A percentile compares a stretch with the other conserved stretches of the same genome.
Evolutionary conservation across 306 rosid genomes (phyloP).

Genomic region (Echinosophora koreensis): DNA sequence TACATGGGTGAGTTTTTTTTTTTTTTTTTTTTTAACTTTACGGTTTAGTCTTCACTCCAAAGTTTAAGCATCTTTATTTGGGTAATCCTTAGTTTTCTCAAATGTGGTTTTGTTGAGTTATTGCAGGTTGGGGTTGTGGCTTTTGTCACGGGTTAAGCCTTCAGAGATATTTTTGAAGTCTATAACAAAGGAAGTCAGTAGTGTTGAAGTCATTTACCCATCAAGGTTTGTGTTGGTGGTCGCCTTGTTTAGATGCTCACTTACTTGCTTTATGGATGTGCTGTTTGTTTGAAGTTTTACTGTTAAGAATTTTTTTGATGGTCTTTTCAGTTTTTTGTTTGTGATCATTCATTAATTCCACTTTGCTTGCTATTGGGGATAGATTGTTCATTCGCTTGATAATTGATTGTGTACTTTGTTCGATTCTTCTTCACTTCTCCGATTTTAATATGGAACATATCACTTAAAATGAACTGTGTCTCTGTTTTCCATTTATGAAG

Average conservation of each 20-base stretch:
- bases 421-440: constrained; percentile 18
- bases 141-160: constrained; percentile 85
- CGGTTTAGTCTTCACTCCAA: not conserved
- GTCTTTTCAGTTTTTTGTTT: not conserved
- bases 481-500: constrained; percentile 7
- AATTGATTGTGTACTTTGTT: not conserved
- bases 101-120: constrained; percentile 23
- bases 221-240: constrained; percentile 74
- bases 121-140: constrained; percentile 79
- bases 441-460: constrained; percentile 16
- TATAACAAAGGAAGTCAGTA: constrained; percentile 76
- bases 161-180: constrained; percentile 90
- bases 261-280: not conserved
- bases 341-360: not conserved
- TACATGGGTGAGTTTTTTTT: constrained; percentile 67
- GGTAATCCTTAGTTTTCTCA: not conserved
- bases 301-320: not conserved
- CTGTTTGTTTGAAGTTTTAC: not conserved
- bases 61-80: not conserved
- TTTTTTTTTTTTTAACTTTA: not conserved
- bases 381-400: not conserved
- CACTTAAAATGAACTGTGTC: not conserved
- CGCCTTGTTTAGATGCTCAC: constrained; percentile 26
- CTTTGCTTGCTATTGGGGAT: constrained; percentile 1
- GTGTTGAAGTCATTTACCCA: constrained; percentile 83